Evolutionary conservation across 768 basidiomycete species (phyloP), one percentile per base, ranked within the genome.

Genomic region (Termitomyces sp.): DNA sequence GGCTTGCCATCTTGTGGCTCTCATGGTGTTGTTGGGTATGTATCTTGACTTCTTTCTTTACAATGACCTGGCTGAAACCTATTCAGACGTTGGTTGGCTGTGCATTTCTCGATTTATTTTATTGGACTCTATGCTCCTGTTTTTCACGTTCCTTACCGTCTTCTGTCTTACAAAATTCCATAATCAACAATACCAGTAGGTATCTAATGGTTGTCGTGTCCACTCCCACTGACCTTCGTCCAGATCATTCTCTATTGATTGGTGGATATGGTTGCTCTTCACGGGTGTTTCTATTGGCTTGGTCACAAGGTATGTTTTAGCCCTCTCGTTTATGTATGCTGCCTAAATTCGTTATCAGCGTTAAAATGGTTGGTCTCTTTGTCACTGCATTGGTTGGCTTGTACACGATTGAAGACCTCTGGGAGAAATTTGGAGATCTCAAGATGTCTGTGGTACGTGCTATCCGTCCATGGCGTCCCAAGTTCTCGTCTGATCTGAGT

Each of bases 351-450:
- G 9, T 43, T 16, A 22, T 4, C 64, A 97, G 95, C 61, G 88
- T 99, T 58, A 99, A 99, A 74, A 88, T 92, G 88, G 83, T 99
- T 48, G 97, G 97, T 35, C 76, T 97, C 11, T 99, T 99, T 68
- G 92, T 93, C 49, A 98, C 94, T 2, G 89, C 94, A 7, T 76
- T 98, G 48, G 94, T 98, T 36, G 97, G 97, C 23, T 70, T 97
- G 2, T 98, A 99, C 72, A 98, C 97, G 0, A 83, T 98, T 53
- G 95, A 98, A 70, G 97, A 99, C 64, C 82, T 99, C 7, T 99
- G 96, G 96, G 88, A 95, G 41, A 98, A 98, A 70, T 95, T 98
- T 68, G 96, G 96, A 7, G 95, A 99, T 70, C 76, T 97, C 20
- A 87, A 83, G 64, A 94, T 99, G 90, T 79, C 92, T 27, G 76